Evolutionary conservation across 257 asterid genomes (phyloP), one percentile per base, ranked within the genome.

Genomic region (Mitragyna speciosa): DNA sequence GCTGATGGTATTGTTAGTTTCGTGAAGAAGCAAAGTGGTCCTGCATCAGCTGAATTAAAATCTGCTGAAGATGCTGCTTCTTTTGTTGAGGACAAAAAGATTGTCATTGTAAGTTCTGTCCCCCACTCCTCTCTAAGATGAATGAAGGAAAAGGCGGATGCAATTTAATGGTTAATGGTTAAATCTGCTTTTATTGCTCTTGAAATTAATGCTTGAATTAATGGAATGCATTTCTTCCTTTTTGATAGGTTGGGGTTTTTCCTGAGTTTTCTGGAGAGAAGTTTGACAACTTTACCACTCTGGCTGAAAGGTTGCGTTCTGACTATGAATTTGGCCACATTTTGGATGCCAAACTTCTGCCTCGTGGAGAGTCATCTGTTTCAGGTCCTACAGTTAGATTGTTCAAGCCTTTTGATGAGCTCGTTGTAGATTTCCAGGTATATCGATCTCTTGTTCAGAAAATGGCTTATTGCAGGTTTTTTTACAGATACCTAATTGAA

Each of bases 321-420:
- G 95, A 93, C 81, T 91, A 85, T 81, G 99, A 93, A 79, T 89
- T 93, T 83, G 92, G 89, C 74, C 96, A 92, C 84, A 84, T 96
- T 79, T 80, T 76, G 76, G 91, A 90, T 86, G 94, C 91, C 77
- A 93, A 92, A 83, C 87, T 87, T 76, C 95, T 95, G 82, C 98
- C 98, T 80, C 95, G 87, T 51, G 99, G 98, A 56, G 97, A 93
- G 45, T 88, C 89, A 67, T 91, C 98, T 22, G 87, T 86, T 75
- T 80, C 87, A 31, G 99, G 93, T 69, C 99, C 98, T 79, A 79
- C 86, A 77, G 92, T 95, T 83, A 86, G 99, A 88, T 80, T 95
- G 89, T 87, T 95, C 83, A 95, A 93, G 89, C 99, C 97, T 65
- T 95, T 95, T 70, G 99, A 95, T 89, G 99, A 95, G 79, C 96